Percentiles rank a stretch among this genome's conserved stretches.
phyloP scores from a whole-genome alignment of 202 grass and related monocot genomes.

The Musa balbisiana region DNA sequence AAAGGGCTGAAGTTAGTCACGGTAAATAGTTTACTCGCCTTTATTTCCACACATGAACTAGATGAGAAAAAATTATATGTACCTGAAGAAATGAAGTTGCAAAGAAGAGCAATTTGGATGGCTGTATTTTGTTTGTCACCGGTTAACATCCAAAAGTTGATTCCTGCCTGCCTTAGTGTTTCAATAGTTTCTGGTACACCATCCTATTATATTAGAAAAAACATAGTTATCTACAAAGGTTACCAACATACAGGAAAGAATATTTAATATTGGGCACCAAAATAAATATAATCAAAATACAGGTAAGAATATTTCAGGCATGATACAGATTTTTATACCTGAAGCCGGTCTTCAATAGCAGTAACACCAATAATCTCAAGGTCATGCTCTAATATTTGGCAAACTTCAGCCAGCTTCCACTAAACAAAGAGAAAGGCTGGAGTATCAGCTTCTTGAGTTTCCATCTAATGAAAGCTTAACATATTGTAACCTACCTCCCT shows the following conservation, averaged over 20 bases:
- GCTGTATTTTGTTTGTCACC: slow-evolving; percentile 93
- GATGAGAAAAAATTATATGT: background rate
- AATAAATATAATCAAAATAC: slow-evolving; percentile 9
- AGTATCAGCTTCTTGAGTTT: slow-evolving; percentile 18
- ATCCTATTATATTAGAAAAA: slow-evolving; percentile 35
- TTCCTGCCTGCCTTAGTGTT: slow-evolving; percentile 74
- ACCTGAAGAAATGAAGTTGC: slow-evolving; percentile 88
- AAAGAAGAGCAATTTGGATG: slow-evolving; percentile 78
- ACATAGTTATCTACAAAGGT: background rate
- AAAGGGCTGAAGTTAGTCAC: background rate
- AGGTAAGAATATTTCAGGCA: slow-evolving; percentile 5
- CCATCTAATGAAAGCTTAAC: slow-evolving; percentile 7
- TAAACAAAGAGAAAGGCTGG: slow-evolving; percentile 24
- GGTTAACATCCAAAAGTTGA: slow-evolving; percentile 96
- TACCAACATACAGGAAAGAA: slow-evolving; percentile 4
- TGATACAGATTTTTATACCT: slow-evolving; percentile 43
- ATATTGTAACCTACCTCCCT: slow-evolving; percentile 47
- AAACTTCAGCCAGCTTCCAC: slow-evolving; percentile 63
- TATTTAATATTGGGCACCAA: slow-evolving; percentile 9
- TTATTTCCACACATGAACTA: background rate
- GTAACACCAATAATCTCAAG: slow-evolving; percentile 88
- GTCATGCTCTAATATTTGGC: slow-evolving; percentile 61
- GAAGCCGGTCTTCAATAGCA: slow-evolving; percentile 85
- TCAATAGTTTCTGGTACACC: slow-evolving; percentile 94
- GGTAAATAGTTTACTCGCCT: background rate